Conservation (phyloP, 1,139 yeast species). For the Candida mesenterica region DNA sequence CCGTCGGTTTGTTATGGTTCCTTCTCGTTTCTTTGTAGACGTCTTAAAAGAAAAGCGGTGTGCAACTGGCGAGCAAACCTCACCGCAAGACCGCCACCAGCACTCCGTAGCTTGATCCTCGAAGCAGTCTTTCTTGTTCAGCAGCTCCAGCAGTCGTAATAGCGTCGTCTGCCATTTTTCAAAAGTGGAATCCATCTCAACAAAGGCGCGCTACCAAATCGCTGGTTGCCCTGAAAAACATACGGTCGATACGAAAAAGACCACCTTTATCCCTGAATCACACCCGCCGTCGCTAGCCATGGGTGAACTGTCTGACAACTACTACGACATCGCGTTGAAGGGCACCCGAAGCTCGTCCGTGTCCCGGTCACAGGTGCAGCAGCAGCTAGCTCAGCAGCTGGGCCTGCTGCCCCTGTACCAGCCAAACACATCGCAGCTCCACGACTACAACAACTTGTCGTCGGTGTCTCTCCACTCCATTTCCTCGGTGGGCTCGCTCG, state of each 20-base stretch:
- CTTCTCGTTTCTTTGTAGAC: no score
- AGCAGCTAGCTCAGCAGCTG: slow-evolving; percentile 1
- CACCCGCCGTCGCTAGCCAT: background rate
- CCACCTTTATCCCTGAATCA: background rate
- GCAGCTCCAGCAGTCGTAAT: no score
- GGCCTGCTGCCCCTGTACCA: background rate
- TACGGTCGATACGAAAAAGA: background rate
- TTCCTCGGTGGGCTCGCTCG: slow-evolving; percentile 5
- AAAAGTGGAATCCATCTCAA: no score
- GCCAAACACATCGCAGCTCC: background rate
- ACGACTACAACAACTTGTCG: slow-evolving; percentile 2
- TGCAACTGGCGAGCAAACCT: no score
- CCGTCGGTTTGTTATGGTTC: no score
- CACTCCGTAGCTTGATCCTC: no score
- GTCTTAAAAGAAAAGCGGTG: no score
- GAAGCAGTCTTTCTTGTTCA: no score
- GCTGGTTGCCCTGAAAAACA: no score
- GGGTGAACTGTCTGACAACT: slow-evolving; percentile 16
- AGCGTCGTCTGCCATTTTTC: no score
- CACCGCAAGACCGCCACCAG: no score
- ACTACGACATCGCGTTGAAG: slow-evolving; percentile 27
- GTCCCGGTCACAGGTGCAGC: slow-evolving; percentile 1
- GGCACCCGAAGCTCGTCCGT: slow-evolving; percentile 4
- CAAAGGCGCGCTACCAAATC: no score
- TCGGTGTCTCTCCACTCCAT: slow-evolving; percentile 6